Evolutionary conservation across 2,329 filamentous ascomycete species (phyloP), one percentile per base, ranked within the genome.

Genomic region (Orbilia quercus): DNA sequence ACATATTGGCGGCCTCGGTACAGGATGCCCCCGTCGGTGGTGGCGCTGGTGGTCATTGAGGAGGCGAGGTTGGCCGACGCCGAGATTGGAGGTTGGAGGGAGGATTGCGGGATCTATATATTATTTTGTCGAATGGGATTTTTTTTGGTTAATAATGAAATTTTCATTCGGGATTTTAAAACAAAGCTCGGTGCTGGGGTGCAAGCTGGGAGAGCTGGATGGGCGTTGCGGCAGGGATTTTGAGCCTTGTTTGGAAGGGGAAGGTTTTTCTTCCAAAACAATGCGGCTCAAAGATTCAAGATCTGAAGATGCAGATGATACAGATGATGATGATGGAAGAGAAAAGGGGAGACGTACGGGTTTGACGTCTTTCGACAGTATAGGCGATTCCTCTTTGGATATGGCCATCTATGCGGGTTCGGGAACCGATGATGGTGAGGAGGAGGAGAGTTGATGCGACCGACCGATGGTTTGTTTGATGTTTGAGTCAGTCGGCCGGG

Each of bases 1-100:
- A 97, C 64, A 71, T 84, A 82, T 57, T 85, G 82, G n/a, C 69
- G 69, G 20, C 7, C 53, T 40, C 50, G 51, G 45, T 36, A 23
- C 25, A 62, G 12, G n/a, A 55, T 28, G 16, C 38, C 51, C 40
- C 23, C 31, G 34, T 65, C 62, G 18, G 69, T 45, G 40, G 69
- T 62, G 47, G 69, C 50, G 60, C 60, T 69, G 36, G 31, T 73
- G 40, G 69, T 66, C 69, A 73, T 73, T 73, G 69, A 73, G 34
- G 69, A 40, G 47, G 62, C 55, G 48, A 65, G 54, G 47, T 53
- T 73, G 69, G 69, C 69, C 53, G 69, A 62, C 25, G 59, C 69
- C 59, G 59, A 31, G 69, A 73, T 73, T 20, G 69, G 69, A 11
- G 51, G 44, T 23, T 63, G 42, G 22, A 71, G 66, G 28, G 66